Evolutionary conservation across 208 protist species (phyloP).

Genomic region (Leishmania aethiopica): DNA sequence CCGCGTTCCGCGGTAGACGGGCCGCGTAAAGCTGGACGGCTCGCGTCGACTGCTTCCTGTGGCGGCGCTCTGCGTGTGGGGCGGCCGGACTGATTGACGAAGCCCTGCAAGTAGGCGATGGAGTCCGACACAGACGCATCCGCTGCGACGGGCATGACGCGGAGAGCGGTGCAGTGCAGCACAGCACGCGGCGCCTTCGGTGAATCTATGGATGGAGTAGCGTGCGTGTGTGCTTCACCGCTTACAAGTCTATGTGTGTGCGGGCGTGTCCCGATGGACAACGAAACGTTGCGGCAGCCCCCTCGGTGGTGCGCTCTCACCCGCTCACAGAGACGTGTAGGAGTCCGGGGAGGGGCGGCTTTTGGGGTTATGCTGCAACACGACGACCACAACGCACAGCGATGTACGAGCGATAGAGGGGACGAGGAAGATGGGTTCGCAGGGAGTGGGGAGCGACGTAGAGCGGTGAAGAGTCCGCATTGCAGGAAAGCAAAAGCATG

Average conservation of each 20-base stretch:
- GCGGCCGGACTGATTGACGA: slow-evolving; percentile 13
- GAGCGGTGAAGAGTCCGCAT: background rate
- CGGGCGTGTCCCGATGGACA: background rate
- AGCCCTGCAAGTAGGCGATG: slow-evolving; percentile 33
- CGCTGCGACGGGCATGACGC: slow-evolving; percentile 8
- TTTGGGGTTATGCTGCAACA: background rate
- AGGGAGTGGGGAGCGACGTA: background rate
- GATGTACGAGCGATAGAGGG: background rate
- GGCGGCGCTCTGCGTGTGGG: slow-evolving; percentile 1
- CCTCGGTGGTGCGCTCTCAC: background rate
- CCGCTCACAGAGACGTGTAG: background rate
- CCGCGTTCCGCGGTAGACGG: background rate
- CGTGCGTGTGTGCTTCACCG: background rate
- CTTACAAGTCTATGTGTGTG: background rate
- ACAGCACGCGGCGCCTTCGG: background rate
- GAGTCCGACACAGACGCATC: slow-evolving; percentile 33
- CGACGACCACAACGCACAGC: background rate
- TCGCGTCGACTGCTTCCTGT: background rate
- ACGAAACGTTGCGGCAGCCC: background rate
- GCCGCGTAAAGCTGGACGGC: background rate
- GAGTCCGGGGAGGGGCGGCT: background rate
- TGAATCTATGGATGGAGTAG: background rate
- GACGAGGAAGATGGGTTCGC: background rate
- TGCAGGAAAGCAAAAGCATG: background rate
- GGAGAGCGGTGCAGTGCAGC: background rate